Evolutionary conservation across 768 basidiomycete genomes (phyloP).

Genomic region (Tylopilus sp.): DNA sequence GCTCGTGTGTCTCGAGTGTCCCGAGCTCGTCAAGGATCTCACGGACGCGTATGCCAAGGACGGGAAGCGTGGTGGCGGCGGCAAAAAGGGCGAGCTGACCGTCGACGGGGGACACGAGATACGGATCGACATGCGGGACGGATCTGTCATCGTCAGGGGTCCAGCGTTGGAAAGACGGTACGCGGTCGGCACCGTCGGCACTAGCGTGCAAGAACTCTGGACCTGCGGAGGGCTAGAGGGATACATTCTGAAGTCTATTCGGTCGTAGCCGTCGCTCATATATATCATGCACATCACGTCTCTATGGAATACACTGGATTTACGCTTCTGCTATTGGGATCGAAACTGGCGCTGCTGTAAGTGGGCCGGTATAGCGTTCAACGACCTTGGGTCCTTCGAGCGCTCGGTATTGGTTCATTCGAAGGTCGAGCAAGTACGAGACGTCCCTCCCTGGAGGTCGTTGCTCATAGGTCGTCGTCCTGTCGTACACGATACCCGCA

Average conservation of each 20-base stretch:
- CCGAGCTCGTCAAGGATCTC: conserved; percentile 82
- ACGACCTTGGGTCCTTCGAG: conserved; percentile 2
- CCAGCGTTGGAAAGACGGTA: conserved; percentile 53
- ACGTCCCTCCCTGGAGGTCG: conserved; percentile 53
- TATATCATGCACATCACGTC: neutral
- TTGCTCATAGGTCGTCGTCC: conserved; percentile 48
- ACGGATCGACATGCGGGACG: conserved; percentile 65
- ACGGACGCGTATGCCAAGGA: conserved; percentile 72
- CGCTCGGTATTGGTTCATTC: conserved; percentile 22
- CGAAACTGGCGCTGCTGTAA: neutral
- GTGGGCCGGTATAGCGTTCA: neutral
- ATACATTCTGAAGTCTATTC: conserved; percentile 76
- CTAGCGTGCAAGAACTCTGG: conserved; percentile 98
- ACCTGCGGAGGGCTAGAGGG: conserved; percentile 92
- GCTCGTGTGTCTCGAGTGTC: conserved; percentile 90
- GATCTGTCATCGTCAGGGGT: conserved; percentile 55
- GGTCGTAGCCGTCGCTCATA: conserved; percentile 24
- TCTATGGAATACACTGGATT: neutral
- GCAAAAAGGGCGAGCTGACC: conserved; percentile 78
- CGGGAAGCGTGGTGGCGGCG: conserved; percentile 74
- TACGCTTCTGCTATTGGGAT: neutral
- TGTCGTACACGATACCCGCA: conserved; percentile 63
- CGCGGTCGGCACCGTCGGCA: conserved; percentile 72
- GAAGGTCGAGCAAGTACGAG: conserved; percentile 27
- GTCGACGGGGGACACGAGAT: conserved; percentile 69